phyloP scores from a whole-genome alignment of 176 grass and related monocot species.

The Phyllostachys edulis region DNA sequence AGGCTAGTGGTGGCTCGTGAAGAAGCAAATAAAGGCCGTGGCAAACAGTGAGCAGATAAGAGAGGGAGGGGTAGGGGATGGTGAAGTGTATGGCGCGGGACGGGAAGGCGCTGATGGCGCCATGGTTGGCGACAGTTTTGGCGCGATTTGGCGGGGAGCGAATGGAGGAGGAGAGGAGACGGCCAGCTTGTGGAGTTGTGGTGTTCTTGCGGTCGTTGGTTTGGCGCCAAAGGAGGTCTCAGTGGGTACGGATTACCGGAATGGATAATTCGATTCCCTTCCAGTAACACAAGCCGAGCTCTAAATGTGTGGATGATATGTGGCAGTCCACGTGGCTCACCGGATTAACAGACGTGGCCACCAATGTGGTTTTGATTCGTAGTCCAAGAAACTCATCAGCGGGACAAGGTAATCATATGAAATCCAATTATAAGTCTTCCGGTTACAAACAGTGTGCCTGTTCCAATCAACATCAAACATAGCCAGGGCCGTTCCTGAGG shows the following conservation, averaged over 20 bases:
- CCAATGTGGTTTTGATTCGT: not conserved
- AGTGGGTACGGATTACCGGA: not conserved
- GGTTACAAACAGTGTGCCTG: not conserved
- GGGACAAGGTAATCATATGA: not conserved
- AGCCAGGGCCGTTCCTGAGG: too few relatives aligned
- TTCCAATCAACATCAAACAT: not conserved
- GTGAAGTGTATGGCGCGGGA: conserved; percentile 51
- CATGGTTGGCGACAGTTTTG: conserved; percentile 54
- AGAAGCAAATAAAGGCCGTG: not conserved
- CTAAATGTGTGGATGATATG: conserved; percentile 4
- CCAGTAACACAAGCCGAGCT: not conserved
- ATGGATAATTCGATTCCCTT: not conserved
- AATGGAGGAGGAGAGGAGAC: conserved; percentile 39
- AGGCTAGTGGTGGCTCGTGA: not conserved
- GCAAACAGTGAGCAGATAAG: conserved; percentile 5
- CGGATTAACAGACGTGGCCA: not conserved
- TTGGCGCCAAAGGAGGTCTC: conserved; percentile 41
- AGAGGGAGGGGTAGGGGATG: conserved; percentile 14
- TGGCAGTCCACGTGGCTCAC: not conserved
- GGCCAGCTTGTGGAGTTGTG: conserved; percentile 39
- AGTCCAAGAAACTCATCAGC: not conserved
- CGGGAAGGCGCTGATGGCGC: conserved; percentile 26
- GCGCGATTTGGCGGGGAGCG: conserved; percentile 36
- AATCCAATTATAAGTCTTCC: not conserved
- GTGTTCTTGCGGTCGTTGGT: conserved; percentile 26